These are phyloP conservation scores for Aspergillaceae sp. DNA, from an alignment of 2,329 filamentous ascomycete species.

Conservation along the genomic window DNA sequence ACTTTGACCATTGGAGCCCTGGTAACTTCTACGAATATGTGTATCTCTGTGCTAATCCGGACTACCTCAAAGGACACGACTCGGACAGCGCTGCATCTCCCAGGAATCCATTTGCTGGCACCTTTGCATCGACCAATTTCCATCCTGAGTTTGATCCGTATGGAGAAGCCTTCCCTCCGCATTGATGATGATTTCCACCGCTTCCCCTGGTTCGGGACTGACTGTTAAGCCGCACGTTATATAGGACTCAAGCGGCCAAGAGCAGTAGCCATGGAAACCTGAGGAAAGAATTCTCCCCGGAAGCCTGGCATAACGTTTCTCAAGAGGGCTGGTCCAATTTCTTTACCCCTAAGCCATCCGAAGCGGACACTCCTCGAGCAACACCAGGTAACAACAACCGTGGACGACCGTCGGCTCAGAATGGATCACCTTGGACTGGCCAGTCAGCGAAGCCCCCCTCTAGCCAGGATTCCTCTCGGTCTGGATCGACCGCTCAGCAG, in stretches of 20 bases:
- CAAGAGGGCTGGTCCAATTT: conserved; percentile 23
- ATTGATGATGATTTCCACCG: not conserved
- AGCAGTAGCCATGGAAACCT: conserved; percentile 26
- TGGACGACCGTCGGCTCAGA: conserved; percentile 9
- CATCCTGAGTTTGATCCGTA: not conserved
- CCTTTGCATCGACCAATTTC: conserved; percentile 4
- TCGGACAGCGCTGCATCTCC: conserved; percentile 23
- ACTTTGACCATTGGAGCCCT: conserved; percentile 11
- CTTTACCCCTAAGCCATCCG: conserved; percentile 23
- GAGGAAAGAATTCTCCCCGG: conserved; percentile 34
- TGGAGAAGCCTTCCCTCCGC: not conserved
- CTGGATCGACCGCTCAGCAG: conserved; percentile 15
- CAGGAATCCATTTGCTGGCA: conserved; percentile 8
- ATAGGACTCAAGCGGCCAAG: conserved; percentile 16
- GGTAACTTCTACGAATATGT: conserved; percentile 10
- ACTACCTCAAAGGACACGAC: conserved; percentile 22
- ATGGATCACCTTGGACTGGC: conserved; percentile 12
- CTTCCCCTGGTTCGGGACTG: conserved; percentile 5
- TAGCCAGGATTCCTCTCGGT: conserved; percentile 10
- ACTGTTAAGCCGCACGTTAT: not conserved
- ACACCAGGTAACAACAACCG: conserved; percentile 12
- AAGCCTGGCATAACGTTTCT: conserved; percentile 33
- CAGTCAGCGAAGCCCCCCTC: conserved; percentile 11
- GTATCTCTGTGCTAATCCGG: conserved; percentile 16
- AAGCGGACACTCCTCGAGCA: conserved; percentile 14